Evolutionary conservation across 345 rosid species (phyloP), one percentile per base, ranked within the genome.

Genomic region (Eucalyptus polyanthemos): DNA sequence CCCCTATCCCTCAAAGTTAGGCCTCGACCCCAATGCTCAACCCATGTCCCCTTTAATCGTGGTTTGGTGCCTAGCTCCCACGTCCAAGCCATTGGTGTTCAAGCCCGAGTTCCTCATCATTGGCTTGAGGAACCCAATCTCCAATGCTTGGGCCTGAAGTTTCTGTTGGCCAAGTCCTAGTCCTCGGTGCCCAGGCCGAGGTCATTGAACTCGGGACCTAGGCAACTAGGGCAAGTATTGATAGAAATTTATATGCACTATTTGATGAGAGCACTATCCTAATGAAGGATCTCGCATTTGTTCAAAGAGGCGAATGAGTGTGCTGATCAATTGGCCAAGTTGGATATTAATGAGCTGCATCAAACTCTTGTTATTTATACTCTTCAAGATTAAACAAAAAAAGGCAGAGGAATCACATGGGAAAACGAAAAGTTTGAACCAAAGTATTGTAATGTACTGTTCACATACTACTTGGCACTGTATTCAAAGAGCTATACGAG

Each of bases 31-130:
- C 10, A 69, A 10, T 31, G 0, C 13, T 0, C 42, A 15, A 34
- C 6, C 12, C 80, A 16, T 69, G 22, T 69, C 4, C 24, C 42
- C 40, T 0, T 7, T 0, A 53, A 17, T 3, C 4, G 7, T 17
- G 44, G 7, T 69, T 5, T 31, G 9, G 81, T 34, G 0, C 8
- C 7, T 3, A 31, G 7, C 24, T 72, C 44, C 44, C 44, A 72
- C 1, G 2, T 11, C 44, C 24, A 72, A 72, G 44, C 7, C 44
- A 72, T 72, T 34, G 8, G 45, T 2, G 45, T 1, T 72, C 11
- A 34, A 2, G 25, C 45, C 21, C 8, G 14, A 69, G 13, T 34
- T 72, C 81, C 81, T 72, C 81, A 37, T 42, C 2, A 17, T 72
- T 17, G 25, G 14, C 81, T 3, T 2, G 2, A 72, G 44, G 10